These are phyloP conservation scores for Exophiala xenobiotica DNA, from an alignment of 2,329 filamentous ascomycete genomes.

Conservation along the genomic window DNA sequence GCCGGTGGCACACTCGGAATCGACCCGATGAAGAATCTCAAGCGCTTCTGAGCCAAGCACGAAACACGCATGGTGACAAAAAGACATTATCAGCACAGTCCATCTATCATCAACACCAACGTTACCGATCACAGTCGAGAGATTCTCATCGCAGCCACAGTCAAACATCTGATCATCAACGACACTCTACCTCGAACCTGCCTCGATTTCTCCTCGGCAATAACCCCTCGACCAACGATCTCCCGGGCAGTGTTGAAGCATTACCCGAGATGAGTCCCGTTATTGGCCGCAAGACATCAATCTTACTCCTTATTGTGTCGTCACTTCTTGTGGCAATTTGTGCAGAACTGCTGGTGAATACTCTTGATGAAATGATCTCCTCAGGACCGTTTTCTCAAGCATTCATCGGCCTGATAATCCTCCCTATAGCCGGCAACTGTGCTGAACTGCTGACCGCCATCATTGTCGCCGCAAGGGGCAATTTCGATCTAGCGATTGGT, in stretches of 20 bases:
- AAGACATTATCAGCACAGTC: neutral
- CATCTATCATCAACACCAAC: neutral
- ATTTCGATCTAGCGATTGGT: conserved; percentile 66
- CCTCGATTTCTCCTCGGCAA: conserved; percentile 10
- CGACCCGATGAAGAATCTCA: neutral
- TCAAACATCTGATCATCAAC: neutral
- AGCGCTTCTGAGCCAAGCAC: neutral
- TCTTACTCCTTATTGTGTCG: conserved; percentile 67
- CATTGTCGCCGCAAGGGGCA: conserved; percentile 75
- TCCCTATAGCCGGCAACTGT: conserved; percentile 76
- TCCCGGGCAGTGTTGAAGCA: neutral
- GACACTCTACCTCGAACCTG: neutral
- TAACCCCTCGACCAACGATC: neutral
- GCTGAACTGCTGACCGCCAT: conserved; percentile 80
- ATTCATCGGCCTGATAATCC: conserved; percentile 75
- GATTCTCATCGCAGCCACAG: neutral
- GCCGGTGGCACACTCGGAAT: neutral
- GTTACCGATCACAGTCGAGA: neutral
- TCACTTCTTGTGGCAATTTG: conserved; percentile 71
- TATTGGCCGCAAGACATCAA: conserved; percentile 68
- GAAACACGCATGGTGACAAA: neutral
- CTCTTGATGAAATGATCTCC: conserved; percentile 69
- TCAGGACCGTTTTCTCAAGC: conserved; percentile 71
- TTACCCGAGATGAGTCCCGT: conserved; percentile 61
- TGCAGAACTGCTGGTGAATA: conserved; percentile 73